Evolutionary conservation across 2,329 filamentous ascomycete genomes (phyloP).

Genomic region (Macrophomina pseudophaseolina): DNA sequence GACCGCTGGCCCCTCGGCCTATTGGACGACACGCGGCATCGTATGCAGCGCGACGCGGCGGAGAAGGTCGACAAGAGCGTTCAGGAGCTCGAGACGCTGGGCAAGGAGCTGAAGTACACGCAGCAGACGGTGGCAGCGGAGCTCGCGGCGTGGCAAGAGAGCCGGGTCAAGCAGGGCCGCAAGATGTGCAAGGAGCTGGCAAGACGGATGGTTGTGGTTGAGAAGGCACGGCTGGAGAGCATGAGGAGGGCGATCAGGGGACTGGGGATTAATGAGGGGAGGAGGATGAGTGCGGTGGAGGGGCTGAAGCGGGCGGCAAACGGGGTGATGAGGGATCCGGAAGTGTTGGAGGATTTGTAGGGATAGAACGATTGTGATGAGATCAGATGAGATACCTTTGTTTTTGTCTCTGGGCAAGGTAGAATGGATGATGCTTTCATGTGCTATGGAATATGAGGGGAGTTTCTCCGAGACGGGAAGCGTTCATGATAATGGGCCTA

Average conservation of each 20-base stretch:
- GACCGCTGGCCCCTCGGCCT: constrained; percentile 81
- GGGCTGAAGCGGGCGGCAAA: constrained; percentile 6
- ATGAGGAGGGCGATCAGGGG: constrained; percentile 79
- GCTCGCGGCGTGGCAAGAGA: constrained; percentile 90
- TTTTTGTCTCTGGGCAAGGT: background rate
- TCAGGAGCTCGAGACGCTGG: constrained; percentile 73
- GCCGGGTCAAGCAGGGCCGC: constrained; percentile 78
- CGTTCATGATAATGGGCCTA: too few relatives aligned
- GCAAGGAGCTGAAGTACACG: constrained; percentile 84
- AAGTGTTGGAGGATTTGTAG: constrained; percentile 21
- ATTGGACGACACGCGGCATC: constrained; percentile 84
- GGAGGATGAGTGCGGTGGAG: constrained; percentile 3
- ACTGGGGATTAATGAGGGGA: constrained; percentile 33
- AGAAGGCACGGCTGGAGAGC: constrained; percentile 78
- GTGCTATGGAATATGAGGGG: background rate
- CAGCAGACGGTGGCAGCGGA: constrained; percentile 93
- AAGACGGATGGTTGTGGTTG: constrained; percentile 76
- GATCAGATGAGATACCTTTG: constrained; percentile 22
- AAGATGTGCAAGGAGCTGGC: constrained; percentile 78
- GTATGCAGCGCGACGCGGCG: constrained; percentile 82
- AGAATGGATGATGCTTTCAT: constrained; percentile 8
- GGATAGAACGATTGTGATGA: background rate
- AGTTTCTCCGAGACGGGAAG: background rate
- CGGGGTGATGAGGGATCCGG: background rate
- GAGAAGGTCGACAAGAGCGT: constrained; percentile 75